Conservation (phyloP, 1,139 yeast genomes). For the Kluyveromyces sp. region DNA sequence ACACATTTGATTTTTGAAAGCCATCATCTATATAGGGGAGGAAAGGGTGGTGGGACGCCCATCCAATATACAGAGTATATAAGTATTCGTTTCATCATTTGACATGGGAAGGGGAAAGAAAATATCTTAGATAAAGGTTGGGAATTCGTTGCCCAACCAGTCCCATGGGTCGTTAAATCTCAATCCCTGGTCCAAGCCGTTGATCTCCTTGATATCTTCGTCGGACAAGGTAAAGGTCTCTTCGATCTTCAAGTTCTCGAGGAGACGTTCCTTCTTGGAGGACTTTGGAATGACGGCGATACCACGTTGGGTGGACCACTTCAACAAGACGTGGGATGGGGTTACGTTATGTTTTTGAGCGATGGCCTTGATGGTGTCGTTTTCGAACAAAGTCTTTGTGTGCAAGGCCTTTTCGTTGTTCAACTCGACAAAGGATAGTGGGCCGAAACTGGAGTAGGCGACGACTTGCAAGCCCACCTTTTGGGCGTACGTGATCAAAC, state of each 20-base stretch:
- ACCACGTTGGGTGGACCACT: conserved; percentile 77
- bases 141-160: conserved; percentile 40
- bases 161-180: conserved; percentile 84
- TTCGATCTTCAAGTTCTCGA: conserved; percentile 48
- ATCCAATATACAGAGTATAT: not conserved
- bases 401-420: conserved; percentile 44
- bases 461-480: conserved; percentile 58
- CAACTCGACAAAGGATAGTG: conserved; percentile 64
- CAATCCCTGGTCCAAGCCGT: conserved; percentile 53
- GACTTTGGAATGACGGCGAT: conserved; percentile 73
- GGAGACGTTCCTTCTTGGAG: conserved; percentile 51
- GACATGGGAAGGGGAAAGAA: not conserved
- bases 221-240: conserved; percentile 42
- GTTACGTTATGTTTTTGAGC: conserved; percentile 46
- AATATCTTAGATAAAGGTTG: conserved; percentile 25
- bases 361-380: conserved; percentile 43
- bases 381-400: conserved; percentile 49
- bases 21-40: too few species aligned
- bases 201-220: conserved; percentile 47
- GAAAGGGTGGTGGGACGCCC: too few species aligned
- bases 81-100: not conserved
- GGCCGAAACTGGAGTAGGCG: conserved; percentile 83
- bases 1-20: too few species aligned
- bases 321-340: conserved; percentile 58
- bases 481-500: conserved; percentile 57